Evolutionary conservation across 306 rosid species (phyloP), one percentile per base, ranked within the genome.

Genomic region (Pyrus bretschneideri): DNA sequence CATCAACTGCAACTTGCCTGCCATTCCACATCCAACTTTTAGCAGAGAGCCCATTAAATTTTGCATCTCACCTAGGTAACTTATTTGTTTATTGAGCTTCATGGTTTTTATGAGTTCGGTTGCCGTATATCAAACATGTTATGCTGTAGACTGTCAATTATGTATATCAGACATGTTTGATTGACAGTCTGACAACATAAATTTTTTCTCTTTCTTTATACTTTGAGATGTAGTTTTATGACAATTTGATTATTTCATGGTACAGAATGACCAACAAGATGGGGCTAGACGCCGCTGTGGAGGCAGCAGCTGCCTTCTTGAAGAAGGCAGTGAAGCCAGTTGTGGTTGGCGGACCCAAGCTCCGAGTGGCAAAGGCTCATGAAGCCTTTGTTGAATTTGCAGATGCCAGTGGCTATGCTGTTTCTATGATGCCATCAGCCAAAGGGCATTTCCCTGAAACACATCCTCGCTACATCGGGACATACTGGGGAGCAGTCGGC

Each of bases 381-480:
- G 77, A 86, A 6, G 86, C 86, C 29, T 81, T 86, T 64, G 76
- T 76, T 11, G 75, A 86, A 74, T 45, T 83, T 61, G 90, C 82
- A 0, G 81, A 86, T 60, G 86, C 86, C 31, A 76, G 82, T 54
- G 87, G 87, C 81, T 83, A 86, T 45, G 82, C 86, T 0, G 18
- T 83, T 1, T 79, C 86, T 12, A 72, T 68, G 44, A 83, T 81
- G 87, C 90, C 87, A 17, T 83, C 86, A 4, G 87, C 84, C 4
- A 86, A 86, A 83, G 89, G 85, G 68, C 74, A 81, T 5, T 81
- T 86, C 4, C 85, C 73, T 0, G 84, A 83, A 73, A 38, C 79
- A 23, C 89, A 86, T 67, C 87, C 84, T 35, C 89, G 79, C 76
- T 86, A 83, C 84, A 81, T 86, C 4, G 87, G 86, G 60, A 84